phyloP scores from a whole-genome alignment of 2,329 filamentous ascomycete species.

The Metarhizium humberi region DNA sequence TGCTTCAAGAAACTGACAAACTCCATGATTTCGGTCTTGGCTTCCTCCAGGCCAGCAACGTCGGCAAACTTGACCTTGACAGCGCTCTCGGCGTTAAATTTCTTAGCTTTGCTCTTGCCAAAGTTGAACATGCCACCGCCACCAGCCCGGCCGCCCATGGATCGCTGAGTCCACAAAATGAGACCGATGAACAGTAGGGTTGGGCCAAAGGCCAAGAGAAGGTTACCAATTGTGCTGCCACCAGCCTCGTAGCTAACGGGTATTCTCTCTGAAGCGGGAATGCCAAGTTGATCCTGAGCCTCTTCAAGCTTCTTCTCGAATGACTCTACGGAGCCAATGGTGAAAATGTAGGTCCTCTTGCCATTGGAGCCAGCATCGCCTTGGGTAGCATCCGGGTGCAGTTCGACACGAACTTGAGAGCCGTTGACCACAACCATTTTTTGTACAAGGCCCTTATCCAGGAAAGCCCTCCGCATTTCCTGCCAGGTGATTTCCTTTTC shows the following conservation, averaged over 20 bases:
- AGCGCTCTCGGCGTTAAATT: constrained; percentile 94
- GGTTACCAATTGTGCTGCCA: constrained; percentile 61
- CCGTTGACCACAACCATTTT: constrained; percentile 76
- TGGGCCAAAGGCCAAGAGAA: constrained; percentile 73
- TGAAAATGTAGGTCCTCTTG: constrained; percentile 67
- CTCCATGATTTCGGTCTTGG: constrained; percentile 97
- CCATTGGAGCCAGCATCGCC: constrained; percentile 21
- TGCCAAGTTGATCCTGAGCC: constrained; percentile 78
- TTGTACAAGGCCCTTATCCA: constrained; percentile 93
- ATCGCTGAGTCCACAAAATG: constrained; percentile 69
- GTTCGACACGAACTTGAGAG: constrained; percentile 64
- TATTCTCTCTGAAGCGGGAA: constrained; percentile 81
- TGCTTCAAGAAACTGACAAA: constrained; percentile 96
- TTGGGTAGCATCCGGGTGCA: constrained; percentile 62
- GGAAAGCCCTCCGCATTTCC: constrained; percentile 85
- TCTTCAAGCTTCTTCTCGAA: constrained; percentile 86
- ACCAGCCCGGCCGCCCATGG: constrained; percentile 57
- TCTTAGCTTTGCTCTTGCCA: constrained; percentile 89
- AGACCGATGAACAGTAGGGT: constrained; percentile 79
- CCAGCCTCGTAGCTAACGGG: constrained; percentile 82
- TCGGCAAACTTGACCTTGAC: constrained; percentile 96
- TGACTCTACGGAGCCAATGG: constrained; percentile 85
- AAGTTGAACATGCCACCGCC: constrained; percentile 87
- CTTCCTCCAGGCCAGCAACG: constrained; percentile 96
- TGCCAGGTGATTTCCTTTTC: constrained; percentile 89